Evolutionary conservation across 345 rosid species (phyloP), one percentile per base, ranked within the genome.

Genomic region (Eucalyptus cladocalyx): DNA sequence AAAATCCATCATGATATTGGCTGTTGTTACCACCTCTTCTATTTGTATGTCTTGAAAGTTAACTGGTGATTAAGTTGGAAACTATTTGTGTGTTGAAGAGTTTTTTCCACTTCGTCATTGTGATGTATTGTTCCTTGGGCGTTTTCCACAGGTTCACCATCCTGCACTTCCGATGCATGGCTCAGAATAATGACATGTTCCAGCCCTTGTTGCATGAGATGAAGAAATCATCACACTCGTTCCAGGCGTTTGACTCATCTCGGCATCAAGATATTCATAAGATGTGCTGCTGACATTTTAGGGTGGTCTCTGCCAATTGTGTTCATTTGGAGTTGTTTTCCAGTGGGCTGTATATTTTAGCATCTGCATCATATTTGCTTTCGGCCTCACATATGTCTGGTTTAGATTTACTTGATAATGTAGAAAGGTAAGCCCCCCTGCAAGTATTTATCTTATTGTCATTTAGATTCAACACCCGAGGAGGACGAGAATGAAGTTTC

Each of bases 121-220:
- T 56, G 5, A 67, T 80, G 19, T 88, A 48, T 48, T 65, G 47
- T 45, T 86, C 34, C 58, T 53, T 47, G 40, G 83, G 62, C 67
- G 76, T 88, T 50, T 86, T 87, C 90, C 89, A 87, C 93, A 97
- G 97, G 95, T 89, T 76, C 97, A 93, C 89, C 96, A 95, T 92
- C 86, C 94, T 93, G 93, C 94, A 93, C 93, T 93, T 91, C 96
- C 94, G 18, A 95, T 93, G 96, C 97, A 93, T 87, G 94, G 94
- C 89, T 87, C 92, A 26, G 96, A 96, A 89, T 93, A 94, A 89
- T 37, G n/a, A 80, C 56, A 32, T n/a, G 43, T 86, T 83, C 65
- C n/a, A 76, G 83, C 49, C 45, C 42, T 37, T n/a, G 81, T 85
- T 81, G 87, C 69, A 62, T 80, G 69, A 50, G 80, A 30, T 65